Base-by-base conservation (phyloP, 164 flowering plant species). In the Annona squamosa region DNA sequence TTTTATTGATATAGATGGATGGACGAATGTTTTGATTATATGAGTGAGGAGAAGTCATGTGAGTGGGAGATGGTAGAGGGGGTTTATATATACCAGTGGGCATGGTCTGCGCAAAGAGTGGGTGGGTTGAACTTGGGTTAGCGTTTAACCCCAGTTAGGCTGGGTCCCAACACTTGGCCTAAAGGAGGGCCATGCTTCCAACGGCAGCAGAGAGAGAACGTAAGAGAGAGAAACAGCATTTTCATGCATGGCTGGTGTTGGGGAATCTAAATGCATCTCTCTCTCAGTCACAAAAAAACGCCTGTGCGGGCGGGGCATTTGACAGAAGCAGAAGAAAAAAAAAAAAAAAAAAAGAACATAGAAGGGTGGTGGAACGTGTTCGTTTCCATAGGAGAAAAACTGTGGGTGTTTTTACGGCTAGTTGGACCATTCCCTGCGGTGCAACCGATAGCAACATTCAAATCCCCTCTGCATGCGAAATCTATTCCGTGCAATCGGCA, bases 161-260 rank as follows among this genome's bases (percentile, higher is more conserved):
- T 67, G 70, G 4, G 66, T 37, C 79, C 84, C 45, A 75, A 87
- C 91, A 87, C 91, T 81, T 87, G 89, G 82, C 88, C 26, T 1
- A 46, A 37, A 61, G 61, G 72, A 48, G 79, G 81, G 85, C 83
- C 90, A 84, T 85, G 90, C 90, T 84, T 42, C 86, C 88, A 84
- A 84, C 85, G 12, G 62, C 74, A 66, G 59, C 71, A 63, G 26
- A 18, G 37, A 6, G 72, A 45, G 26, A 37, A 4, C 65, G 46
- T 66, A 5, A 19, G 17, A 44, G 77, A 68, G 44, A 5, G 68
- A 2, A 46, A 41, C 68, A 62, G 67, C 66, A 71, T n/a, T 52
- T 52, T 18, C 67, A 71, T 72, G 48, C 74, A 63, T 68, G 0
- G 68, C 68, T 68, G 56, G 71, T 72, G 77, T 48, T 56, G 69